A percentile compares a stretch with the other conserved stretches of the same genome.
phyloP scores from a whole-genome alignment of 2,329 filamentous ascomycete species.

The Elsinoe arachidis region DNA sequence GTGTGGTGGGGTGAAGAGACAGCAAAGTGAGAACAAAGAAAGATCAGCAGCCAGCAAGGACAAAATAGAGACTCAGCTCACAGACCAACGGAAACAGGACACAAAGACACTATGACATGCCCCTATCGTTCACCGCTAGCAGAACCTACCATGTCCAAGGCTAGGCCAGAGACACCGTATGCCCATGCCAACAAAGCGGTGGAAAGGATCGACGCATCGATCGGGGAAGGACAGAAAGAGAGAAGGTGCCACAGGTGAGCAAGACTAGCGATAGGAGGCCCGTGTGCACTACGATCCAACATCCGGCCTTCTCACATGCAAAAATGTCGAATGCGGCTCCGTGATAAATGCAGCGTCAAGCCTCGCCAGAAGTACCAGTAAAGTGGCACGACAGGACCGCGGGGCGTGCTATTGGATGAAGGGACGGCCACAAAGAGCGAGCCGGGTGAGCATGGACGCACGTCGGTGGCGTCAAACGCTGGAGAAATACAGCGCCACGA shows the following conservation, averaged over 20 bases:
- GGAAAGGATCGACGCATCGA: slow-evolving; percentile 4
- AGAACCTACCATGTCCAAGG: slow-evolving; percentile 7
- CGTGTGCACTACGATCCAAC: neutral
- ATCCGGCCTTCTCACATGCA: slow-evolving; percentile 4
- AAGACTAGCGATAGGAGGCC: neutral
- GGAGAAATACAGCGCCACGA: neutral
- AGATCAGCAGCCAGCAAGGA: slow-evolving; percentile 9
- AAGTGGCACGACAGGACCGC: slow-evolving; percentile 13
- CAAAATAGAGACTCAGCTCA: slow-evolving; percentile 3
- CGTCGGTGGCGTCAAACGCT: slow-evolving; percentile 9
- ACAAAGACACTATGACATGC: slow-evolving; percentile 10
- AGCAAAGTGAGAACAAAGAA: slow-evolving; percentile 1
- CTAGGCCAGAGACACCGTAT: slow-evolving; percentile 10
- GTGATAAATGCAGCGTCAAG: neutral
- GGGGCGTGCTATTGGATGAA: neutral
- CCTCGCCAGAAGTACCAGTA: neutral
- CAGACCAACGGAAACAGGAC: slow-evolving; percentile 10
- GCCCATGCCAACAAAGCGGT: neutral
- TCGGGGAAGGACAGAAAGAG: neutral
- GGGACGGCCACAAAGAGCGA: neutral
- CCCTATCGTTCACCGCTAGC: slow-evolving; percentile 12
- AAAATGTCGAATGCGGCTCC: slow-evolving; percentile 9
- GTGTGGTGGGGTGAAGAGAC: neutral
- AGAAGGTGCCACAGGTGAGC: slow-evolving; percentile 4
- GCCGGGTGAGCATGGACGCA: neutral